Evolutionary conservation across 2,329 filamentous ascomycete genomes (phyloP), one percentile per base, ranked within the genome.

Genomic region (Fusarium sp.): DNA sequence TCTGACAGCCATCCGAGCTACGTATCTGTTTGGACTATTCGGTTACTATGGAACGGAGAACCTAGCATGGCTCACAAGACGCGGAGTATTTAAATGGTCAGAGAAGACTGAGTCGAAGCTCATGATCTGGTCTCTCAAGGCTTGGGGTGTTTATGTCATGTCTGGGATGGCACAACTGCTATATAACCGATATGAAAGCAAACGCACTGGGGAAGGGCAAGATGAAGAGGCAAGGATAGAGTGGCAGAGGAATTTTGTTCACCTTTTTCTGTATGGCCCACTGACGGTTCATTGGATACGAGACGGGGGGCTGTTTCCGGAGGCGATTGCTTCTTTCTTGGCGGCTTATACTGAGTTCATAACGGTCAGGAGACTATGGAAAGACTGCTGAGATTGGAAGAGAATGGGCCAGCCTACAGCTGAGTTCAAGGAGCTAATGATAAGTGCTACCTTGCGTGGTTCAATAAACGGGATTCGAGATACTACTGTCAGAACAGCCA

Each of bases 321-420:
- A 73, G 23, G 25, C 29, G 16, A 4, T 69, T 6, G 70, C 71
- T 21, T 60, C 67, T 0, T 58, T 69, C 4, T 25, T 73, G 23
- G 54, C 63, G 18, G 60, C 71, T 3, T 73, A 73, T 35, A 46
- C 64, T 2, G 67, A 74, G 38, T 74, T 65, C 11, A 57, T 72
- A 15, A 68, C 67, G 19, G 56, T 74, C 0, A 37, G 38, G 27
- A 45, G 44, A 27, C 3, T 73, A 18, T 73, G 71, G 71, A 72
- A 35, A 10, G 67, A 49, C 49, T 10, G 59, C 59, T n/a, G 27
- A 54, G 31, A 1, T 12, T 16, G 49, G n/a, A 37, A 7, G 16
- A 27, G 10, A 21, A 19, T 14, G 8, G 7, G 1, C 1, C 8
- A 18, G 12, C 1, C 11, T 18, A 10, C 11, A 15, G 3, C 9